Base-by-base conservation (phyloP, 345 rosid species). In the Sonneratia caseolaris region DNA sequence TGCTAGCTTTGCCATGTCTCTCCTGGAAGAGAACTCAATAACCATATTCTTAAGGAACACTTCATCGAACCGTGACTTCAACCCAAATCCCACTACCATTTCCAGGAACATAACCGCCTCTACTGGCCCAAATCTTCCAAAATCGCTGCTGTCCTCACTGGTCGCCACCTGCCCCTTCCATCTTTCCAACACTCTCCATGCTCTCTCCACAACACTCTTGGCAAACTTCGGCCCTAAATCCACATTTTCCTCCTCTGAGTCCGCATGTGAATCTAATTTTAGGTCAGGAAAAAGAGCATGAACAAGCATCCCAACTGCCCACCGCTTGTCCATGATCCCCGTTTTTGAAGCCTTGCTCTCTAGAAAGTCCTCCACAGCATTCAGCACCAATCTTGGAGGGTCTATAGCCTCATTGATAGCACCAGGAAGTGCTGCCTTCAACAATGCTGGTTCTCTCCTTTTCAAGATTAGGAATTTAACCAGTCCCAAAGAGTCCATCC, bases 61-160 rank as follows among this genome's bases (percentile, higher is more conserved):
- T 64, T 83, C 79, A 65, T 83, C 87, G 56, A 87, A 80, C 76
- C 67, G 80, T 19, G 74, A 71, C 70, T 65, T 76, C 81, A 87
- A 78, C 42, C 86, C 76, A 22, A 85, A 85, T 24, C 83, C 83
- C 49, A 80, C 74, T 70, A 83, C 86, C 76, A 85, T 81, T 42
- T 83, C 86, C 79, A 87, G 79, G 70, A 83, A 80, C 88, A 83
- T 82, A 3, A 85, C 86, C 0, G 87, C 91, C 79, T 87, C 91
- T 0, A 87, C 83, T 0, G 91, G 82, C 27, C 88, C 82, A 61
- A 79, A 68, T 1, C 72, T 72, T 56, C 81, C 86, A 19, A 56
- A 70, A 7, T 76, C 77, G 15, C 66, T 76, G 27, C 68, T 84
- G 11, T 64, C 51, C 2, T 35, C 83, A 4, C 8, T 65, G 56